Evolutionary conservation across 1,284 basidiomycete genomes (phyloP), one percentile per base, ranked within the genome.

Genomic region (Coniophora puteana): DNA sequence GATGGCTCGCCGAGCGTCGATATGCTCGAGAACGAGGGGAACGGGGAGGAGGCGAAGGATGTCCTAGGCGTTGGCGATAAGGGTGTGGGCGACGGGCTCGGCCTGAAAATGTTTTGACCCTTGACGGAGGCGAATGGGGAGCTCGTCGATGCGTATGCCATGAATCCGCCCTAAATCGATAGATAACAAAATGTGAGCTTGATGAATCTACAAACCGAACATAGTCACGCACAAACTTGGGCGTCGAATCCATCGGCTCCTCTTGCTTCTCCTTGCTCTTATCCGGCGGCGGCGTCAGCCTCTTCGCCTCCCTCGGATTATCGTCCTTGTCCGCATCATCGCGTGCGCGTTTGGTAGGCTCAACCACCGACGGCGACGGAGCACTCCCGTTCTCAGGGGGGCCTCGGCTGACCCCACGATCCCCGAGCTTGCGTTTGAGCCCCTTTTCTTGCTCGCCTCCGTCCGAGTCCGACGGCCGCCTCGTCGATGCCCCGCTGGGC

Each of bases 41-140:
- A 28, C 36, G 57, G 29, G 21, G 45, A 25, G 3, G 26, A 10
- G 10, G 26, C n/a, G 10, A 27, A 10, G 10, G 26, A 10, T 27
- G n/a, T 27, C 26, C 10, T 27, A 10, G 46, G 44, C 14, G 49
- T 52, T 13, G 38, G 34, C 16, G 48, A 27, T 6, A 48, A 41
- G 6, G 53, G 44, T 4, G 37, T 37, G 25, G 45, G 37, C 10
- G 29, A 29, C 28, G 51, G 62, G 52, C 38, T 47, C 24, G 31
- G 51, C 58, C 46, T 16, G 57, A 50, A 52, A 21, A 86, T 51
- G 51, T 74, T 83, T 44, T 80, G 72, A 37, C 82, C 83, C 50
- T 79, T 80, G 47, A 83, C 74, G 38, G 72, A 61, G 8, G 80
- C 75, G 50, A 88, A 88, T 4, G 84, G 84, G 0, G 85, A 87